A percentile compares a stretch with the other conserved stretches of the same genome.
Conservation (phyloP, 2,329 filamentous ascomycete genomes). For the Arthrinium puccinioides region DNA sequence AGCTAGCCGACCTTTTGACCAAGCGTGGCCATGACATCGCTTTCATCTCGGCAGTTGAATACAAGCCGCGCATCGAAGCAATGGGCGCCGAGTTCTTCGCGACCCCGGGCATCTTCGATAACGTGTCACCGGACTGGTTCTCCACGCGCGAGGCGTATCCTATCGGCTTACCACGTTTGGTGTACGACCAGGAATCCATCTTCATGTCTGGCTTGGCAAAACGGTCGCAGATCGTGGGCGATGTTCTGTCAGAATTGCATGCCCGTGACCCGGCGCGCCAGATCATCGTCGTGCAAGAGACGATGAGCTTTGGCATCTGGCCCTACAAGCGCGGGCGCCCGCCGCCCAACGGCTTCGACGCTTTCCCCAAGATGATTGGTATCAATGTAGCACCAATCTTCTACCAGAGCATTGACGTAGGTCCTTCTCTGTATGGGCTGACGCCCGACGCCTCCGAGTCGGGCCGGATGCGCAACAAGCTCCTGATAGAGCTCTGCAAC, state of each 20-base stretch:
- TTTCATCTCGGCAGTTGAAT: slow-evolving; percentile 23
- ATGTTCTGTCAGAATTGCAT: slow-evolving; percentile 25
- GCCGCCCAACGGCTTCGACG: slow-evolving; percentile 27
- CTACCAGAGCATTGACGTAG: slow-evolving; percentile 27
- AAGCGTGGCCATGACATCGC: slow-evolving; percentile 29
- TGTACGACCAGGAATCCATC: slow-evolving; percentile 25
- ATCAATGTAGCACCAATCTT: slow-evolving; percentile 30
- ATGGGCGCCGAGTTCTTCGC: slow-evolving; percentile 26
- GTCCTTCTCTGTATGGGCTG: slow-evolving; percentile 29
- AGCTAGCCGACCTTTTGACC: slow-evolving; percentile 23
- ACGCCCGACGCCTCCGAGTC: slow-evolving; percentile 28
- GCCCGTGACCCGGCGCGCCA: slow-evolving; percentile 24
- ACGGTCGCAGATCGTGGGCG: slow-evolving; percentile 24
- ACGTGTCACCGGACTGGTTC: background rate
- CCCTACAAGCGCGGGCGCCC: slow-evolving; percentile 31
- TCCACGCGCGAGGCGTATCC: slow-evolving; percentile 6
- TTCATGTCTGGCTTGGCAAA: slow-evolving; percentile 25
- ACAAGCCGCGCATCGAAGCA: slow-evolving; percentile 20
- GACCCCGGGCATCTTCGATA: slow-evolving; percentile 1
- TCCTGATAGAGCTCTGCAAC: slow-evolving; percentile 14
- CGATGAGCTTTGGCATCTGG: slow-evolving; percentile 26
- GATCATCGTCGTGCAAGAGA: slow-evolving; percentile 36
- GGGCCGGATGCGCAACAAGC: slow-evolving; percentile 25
- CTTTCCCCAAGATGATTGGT: slow-evolving; percentile 27
- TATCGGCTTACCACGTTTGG: slow-evolving; percentile 10